Conservation (phyloP, 2,329 filamentous ascomycete genomes). For the Pseudogymnoascus sp. region DNA sequence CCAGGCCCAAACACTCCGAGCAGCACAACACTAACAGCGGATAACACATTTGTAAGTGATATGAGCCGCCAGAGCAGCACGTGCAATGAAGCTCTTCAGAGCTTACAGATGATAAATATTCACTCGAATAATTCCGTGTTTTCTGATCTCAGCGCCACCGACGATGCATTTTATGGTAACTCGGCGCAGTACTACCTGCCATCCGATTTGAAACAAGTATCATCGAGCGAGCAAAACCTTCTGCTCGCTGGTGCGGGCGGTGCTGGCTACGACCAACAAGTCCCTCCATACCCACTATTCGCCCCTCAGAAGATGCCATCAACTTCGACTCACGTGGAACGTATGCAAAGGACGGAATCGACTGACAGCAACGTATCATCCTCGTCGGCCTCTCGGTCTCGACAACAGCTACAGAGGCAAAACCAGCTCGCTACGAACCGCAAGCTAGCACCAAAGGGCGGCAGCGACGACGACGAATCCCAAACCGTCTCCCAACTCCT, state of each 20-base stretch:
- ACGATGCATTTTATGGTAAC: constrained; percentile 22
- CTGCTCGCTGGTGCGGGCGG: constrained; percentile 26
- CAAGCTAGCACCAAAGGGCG: constrained; percentile 25
- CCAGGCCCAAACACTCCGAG: constrained; percentile 24
- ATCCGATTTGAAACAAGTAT: constrained; percentile 7
- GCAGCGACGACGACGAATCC: constrained; percentile 17
- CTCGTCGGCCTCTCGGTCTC: constrained; percentile 23
- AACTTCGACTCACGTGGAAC: constrained; percentile 20
- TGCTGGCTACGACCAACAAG: constrained; percentile 25
- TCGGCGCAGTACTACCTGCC: neutral
- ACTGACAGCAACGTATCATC: constrained; percentile 27
- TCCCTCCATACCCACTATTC: constrained; percentile 23
- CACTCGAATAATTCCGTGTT: constrained; percentile 25
- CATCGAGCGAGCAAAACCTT: constrained; percentile 25
- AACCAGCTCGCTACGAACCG: constrained; percentile 22
- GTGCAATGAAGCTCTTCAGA: constrained; percentile 25
- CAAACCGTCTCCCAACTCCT: neutral
- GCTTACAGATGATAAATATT: constrained; percentile 27
- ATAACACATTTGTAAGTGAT: constrained; percentile 24
- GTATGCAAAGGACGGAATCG: constrained; percentile 28
- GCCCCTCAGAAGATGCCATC: constrained; percentile 13
- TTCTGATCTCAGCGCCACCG: constrained; percentile 19
- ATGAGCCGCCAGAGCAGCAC: constrained; percentile 29
- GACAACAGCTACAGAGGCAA: constrained; percentile 24
- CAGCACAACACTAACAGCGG: constrained; percentile 24